Evolutionary conservation across 1,284 basidiomycete species (phyloP).

Genomic region (Leccinum angustisporum): DNA sequence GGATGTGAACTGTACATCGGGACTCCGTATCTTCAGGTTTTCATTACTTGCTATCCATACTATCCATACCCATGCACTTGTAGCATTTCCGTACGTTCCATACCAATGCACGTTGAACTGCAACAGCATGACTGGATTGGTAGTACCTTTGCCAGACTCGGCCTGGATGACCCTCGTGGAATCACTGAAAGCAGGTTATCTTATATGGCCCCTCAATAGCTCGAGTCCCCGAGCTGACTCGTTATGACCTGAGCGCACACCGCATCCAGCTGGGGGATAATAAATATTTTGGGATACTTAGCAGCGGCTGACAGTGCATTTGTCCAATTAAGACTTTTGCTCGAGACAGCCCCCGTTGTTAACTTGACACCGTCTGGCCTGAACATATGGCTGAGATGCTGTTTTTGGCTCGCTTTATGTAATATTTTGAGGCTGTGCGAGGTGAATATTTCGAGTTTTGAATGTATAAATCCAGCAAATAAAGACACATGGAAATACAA

Average conservation of each 20-base stretch:
- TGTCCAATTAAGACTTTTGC: background rate
- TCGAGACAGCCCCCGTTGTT: slow-evolving; percentile 7
- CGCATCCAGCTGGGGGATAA: background rate
- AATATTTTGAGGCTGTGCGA: background rate
- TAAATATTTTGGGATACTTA: background rate
- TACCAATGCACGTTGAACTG: background rate
- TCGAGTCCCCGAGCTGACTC: slow-evolving; percentile 1
- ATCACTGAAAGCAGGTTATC: background rate
- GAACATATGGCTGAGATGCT: slow-evolving; percentile 1
- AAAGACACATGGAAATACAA: slow-evolving; percentile 11
- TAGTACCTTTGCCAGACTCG: background rate
- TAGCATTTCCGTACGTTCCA: background rate
- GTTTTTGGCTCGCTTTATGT: background rate
- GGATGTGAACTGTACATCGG: slow-evolving; percentile 11
- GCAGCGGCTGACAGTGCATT: background rate
- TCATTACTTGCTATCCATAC: background rate
- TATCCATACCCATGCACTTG: slow-evolving; percentile 2
- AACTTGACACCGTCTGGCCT: background rate
- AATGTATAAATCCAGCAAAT: background rate
- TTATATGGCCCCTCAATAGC: background rate
- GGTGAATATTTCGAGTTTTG: background rate
- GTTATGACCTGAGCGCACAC: background rate
- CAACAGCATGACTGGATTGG: slow-evolving; percentile 6
- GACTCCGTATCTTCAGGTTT: slow-evolving; percentile 3
- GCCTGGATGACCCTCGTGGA: slow-evolving; percentile 1